phyloP scores from a whole-genome alignment of 192 early-diverging fungal species.

The Gamsiella multidivaricata region DNA sequence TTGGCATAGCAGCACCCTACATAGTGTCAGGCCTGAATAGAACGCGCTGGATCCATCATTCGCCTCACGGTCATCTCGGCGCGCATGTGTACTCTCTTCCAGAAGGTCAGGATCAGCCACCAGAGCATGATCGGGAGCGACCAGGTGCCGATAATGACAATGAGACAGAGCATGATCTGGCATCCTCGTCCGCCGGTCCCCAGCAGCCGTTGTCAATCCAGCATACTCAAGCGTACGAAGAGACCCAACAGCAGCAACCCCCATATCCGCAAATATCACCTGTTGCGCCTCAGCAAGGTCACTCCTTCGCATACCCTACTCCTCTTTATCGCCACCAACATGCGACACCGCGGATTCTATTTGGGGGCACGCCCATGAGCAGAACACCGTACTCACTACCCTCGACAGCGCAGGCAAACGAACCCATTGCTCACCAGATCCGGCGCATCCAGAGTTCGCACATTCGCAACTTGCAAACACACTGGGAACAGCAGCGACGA shows the following conservation, averaged over 20 bases:
- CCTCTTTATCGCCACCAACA: background rate
- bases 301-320: too few relatives aligned
- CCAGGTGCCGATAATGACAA: constrained; percentile 1
- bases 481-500: constrained; percentile 9
- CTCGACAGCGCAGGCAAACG: background rate
- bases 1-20: too few relatives aligned
- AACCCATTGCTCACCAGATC: constrained; percentile 15
- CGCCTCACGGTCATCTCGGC: background rate
- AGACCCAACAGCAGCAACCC: background rate
- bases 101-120: background rate
- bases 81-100: background rate
- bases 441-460: background rate
- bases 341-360: background rate
- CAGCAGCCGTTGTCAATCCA: background rate
- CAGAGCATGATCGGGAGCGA: background rate
- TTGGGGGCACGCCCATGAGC: background rate
- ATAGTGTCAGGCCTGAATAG: background rate
- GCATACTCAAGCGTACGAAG: background rate
- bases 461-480: background rate
- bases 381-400: background rate
- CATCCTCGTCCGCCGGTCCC: too few relatives aligned
- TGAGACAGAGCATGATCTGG: background rate
- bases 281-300: background rate
- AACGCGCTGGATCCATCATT: background rate
- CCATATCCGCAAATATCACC: background rate